phyloP scores from a whole-genome alignment of 768 basidiomycete species.

The Harrya chromipes region DNA sequence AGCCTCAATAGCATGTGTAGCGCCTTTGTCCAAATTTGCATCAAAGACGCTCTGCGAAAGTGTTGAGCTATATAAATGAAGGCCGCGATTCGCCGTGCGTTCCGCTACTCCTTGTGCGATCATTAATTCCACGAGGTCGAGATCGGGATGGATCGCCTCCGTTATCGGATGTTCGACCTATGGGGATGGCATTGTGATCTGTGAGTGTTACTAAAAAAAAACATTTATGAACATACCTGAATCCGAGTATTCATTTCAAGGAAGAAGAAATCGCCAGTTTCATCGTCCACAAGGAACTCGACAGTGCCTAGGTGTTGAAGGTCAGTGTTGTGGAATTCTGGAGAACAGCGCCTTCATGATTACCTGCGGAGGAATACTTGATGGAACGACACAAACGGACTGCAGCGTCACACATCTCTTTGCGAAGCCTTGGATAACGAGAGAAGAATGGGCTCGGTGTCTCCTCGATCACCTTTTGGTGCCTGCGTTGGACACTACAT shows the following conservation, averaged over 20 bases:
- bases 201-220: neutral
- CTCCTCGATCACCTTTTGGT: conserved; percentile 75
- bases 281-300: conserved; percentile 61
- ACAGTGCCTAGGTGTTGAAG: conserved; percentile 47
- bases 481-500: conserved; percentile 64
- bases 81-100: conserved; percentile 13
- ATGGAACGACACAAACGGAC: conserved; percentile 46
- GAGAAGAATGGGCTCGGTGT: conserved; percentile 58
- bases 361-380: conserved; percentile 59
- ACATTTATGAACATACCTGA: conserved; percentile 35
- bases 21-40: conserved; percentile 11
- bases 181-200: too few species aligned
- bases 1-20: conserved; percentile 48
- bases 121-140: conserved; percentile 67
- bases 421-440: conserved; percentile 40
- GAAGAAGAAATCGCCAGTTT: conserved; percentile 56
- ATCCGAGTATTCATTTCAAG: conserved; percentile 72
- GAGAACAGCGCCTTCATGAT: neutral
- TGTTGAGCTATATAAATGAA: conserved; percentile 19
- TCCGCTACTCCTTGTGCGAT: conserved; percentile 52
- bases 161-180: conserved; percentile 70
- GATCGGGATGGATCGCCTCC: conserved; percentile 48
- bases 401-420: conserved; percentile 52
- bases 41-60: conserved; percentile 41
- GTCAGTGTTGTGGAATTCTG: neutral